Base-by-base conservation (phyloP, 1,139 yeast genomes). In the Kazachstania sp. region DNA sequence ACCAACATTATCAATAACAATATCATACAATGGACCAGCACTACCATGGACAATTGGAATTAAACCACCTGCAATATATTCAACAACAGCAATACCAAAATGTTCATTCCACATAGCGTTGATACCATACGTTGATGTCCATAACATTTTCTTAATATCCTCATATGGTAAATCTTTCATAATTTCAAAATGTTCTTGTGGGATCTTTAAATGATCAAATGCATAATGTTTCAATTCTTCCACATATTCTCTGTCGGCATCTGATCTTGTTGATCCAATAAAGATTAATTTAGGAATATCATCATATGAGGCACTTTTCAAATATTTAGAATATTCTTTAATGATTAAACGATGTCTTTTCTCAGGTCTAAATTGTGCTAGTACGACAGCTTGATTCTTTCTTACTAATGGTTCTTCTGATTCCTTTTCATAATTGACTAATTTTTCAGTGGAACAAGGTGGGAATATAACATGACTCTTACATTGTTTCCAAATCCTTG, bases 41-140 rank as follows among this genome's bases (percentile, higher is more conserved):
- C 95, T 84, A 4, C 95, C 95, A 67, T 94, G 98, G 3, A 81
- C 92, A 3, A 94, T 71, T 1, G 98, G 97, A 18, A 92, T 78
- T 19, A 85, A 75, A 0, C 97, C 97, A 46, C 86, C 78, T 1
- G 94, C 83, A 70, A 86, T 73, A 61, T 90, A 90, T 66, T 94
- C 99, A 8, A 92, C 98, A 7, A 92, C 94, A 1, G 96, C 95
- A 61, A 94, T 94, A 18, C 99, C 99, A 64, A 94, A 94, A 69
- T 94, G 99, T 69, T 94, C 99, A 66, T 94, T 92, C 98, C 98
- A 94, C 99, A 94, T 94, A 28, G 96, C 92, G 60, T 94, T 90
- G 43, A 92, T 72, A 3, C 98, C 98, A 57, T 78, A 81, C 37
- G 81, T 78, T 2, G 90, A 78, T 8, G 66, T 68, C n/a, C 71